Conservation (phyloP, 306 rosid genomes). For the Erythrophleum fordii region DNA sequence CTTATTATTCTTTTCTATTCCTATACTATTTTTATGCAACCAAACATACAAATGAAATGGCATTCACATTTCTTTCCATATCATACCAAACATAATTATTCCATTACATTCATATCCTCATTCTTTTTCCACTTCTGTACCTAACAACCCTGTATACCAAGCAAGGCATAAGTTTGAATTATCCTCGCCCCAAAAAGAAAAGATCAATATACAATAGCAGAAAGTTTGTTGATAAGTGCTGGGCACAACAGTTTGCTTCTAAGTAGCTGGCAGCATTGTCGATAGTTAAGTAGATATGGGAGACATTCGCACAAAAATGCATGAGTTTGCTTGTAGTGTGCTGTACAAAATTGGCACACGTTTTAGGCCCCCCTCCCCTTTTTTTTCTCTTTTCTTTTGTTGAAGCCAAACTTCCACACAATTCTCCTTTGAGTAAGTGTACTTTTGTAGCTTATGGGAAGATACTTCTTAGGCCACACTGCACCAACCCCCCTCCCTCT, state of each 20-base stretch:
- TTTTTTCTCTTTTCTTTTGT: background rate
- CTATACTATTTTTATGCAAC: no score
- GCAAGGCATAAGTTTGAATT: background rate
- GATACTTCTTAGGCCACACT: background rate
- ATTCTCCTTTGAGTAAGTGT: background rate
- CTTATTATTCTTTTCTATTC: no score
- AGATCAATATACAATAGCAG: background rate
- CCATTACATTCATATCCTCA: no score
- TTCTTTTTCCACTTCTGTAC: no score
- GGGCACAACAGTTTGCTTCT: conserved; percentile 9
- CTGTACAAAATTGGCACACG: background rate
- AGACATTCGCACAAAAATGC: background rate
- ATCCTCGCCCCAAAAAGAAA: background rate
- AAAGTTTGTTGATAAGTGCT: background rate
- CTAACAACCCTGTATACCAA: no score
- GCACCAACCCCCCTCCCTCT: background rate
- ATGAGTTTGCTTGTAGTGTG: background rate
- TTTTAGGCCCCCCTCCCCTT: background rate
- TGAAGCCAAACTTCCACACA: conserved; percentile 1
- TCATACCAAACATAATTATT: no score
- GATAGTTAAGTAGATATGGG: background rate
- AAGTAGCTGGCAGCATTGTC: background rate
- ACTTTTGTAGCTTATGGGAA: background rate
- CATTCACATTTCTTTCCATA: no score
- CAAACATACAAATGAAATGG: no score